phyloP scores from a whole-genome alignment of 2,329 filamentous ascomycete species.

The Beauveria varroae region DNA sequence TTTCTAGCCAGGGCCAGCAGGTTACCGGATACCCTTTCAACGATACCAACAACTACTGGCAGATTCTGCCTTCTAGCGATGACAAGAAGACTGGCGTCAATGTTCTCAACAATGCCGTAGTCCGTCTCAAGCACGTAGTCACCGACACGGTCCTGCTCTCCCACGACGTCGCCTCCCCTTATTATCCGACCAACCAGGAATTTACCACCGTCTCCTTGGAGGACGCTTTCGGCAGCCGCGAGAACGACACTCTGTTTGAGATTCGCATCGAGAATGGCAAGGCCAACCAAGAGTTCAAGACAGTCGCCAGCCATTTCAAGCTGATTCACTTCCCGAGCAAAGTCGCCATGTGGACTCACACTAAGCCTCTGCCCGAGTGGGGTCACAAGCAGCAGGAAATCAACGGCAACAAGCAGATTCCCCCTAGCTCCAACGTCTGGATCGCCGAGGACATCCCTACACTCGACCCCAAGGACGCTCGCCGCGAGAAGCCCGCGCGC shows the following conservation, averaged over 20 bases:
- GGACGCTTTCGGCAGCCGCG: constrained; percentile 64
- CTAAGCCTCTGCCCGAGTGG: constrained; percentile 93
- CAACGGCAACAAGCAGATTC: constrained; percentile 96
- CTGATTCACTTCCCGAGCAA: constrained; percentile 90
- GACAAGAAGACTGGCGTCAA: constrained; percentile 50
- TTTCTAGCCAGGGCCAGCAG: constrained; percentile 96
- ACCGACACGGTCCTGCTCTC: constrained; percentile 84
- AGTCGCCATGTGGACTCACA: constrained; percentile 98
- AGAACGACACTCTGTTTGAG: constrained; percentile 89
- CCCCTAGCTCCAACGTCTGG: constrained; percentile 89
- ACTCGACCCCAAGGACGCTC: constrained; percentile 61
- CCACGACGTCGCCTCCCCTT: constrained; percentile 95
- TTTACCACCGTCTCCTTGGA: constrained; percentile 77
- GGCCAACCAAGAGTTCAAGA: constrained; percentile 74
- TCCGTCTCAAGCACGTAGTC: constrained; percentile 78
- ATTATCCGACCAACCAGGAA: constrained; percentile 95
- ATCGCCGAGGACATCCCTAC: constrained; percentile 86
- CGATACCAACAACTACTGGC: constrained; percentile 98
- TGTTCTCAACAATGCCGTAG: constrained; percentile 76
- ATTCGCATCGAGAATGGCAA: constrained; percentile 85
- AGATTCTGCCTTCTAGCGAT: constrained; percentile 68
- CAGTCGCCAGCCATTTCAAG: constrained; percentile 89
- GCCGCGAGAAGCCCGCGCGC: constrained; percentile 66
- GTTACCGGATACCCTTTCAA: constrained; percentile 97
- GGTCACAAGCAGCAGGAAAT: constrained; percentile 96